These are phyloP conservation scores for Discostella stelligeroides DNA, from an alignment of 108 stramenopile species.

Conservation along the genomic window DNA sequence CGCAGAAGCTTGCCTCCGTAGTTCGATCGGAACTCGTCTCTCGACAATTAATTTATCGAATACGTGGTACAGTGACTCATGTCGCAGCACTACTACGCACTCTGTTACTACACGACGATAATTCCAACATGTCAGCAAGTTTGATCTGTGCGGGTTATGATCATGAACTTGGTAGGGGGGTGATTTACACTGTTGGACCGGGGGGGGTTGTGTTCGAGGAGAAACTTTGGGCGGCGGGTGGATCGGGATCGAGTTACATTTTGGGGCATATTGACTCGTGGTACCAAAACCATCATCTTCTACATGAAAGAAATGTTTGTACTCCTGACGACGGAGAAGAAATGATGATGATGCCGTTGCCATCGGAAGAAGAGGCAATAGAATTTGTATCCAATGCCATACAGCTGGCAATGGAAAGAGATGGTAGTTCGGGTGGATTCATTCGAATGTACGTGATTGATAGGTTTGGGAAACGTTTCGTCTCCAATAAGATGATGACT, in stretches of 20 bases:
- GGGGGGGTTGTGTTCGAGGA: conserved; percentile 71
- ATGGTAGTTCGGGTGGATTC: conserved; percentile 85
- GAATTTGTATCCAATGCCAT: conserved; percentile 62
- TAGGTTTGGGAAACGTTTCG: conserved; percentile 34
- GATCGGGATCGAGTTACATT: conserved; percentile 76
- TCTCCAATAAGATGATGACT: conserved; percentile 19
- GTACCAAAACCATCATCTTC: too few relatives aligned
- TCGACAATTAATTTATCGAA: conserved; percentile 46
- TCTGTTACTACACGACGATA: conserved; percentile 30
- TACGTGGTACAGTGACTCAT: conserved; percentile 56
- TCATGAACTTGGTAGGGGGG: conserved; percentile 46
- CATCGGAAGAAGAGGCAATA: conserved; percentile 66
- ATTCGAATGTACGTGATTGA: conserved; percentile 63
- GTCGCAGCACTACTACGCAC: conserved; percentile 67
- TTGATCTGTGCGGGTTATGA: conserved; percentile 81
- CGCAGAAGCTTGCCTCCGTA: conserved; percentile 63
- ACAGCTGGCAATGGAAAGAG: conserved; percentile 69
- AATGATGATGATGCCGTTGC: conserved; percentile 6
- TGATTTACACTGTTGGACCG: conserved; percentile 64
- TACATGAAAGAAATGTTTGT: conserved; percentile 15
- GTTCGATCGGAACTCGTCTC: conserved; percentile 51
- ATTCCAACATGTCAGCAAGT: conserved; percentile 52
- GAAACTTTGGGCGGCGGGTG: conserved; percentile 60
- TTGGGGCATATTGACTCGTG: conserved; percentile 69
- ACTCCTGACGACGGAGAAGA: neutral